Conservation (phyloP, 495 filamentous ascomycete genomes). For the Aspergillus campestris region DNA sequence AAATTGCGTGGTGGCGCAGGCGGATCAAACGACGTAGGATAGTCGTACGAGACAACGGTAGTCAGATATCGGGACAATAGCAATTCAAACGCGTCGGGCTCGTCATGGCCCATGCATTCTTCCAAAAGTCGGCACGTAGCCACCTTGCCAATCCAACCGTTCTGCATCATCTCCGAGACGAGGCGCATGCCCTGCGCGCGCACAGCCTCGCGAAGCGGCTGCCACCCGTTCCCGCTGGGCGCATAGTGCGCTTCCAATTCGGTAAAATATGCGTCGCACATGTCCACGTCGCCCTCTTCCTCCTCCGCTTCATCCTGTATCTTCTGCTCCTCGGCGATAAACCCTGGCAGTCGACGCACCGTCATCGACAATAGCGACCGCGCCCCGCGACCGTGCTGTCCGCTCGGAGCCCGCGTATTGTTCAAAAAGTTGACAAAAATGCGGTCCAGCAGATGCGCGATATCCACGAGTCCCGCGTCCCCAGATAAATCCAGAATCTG, state of each 20-base stretch:
- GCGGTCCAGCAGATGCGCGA: slow-evolving; percentile 29
- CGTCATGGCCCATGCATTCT: slow-evolving; percentile 21
- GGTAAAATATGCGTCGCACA: slow-evolving; percentile 50
- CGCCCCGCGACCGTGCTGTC: slow-evolving; percentile 17
- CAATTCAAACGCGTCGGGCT: slow-evolving; percentile 30
- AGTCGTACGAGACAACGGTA: slow-evolving; percentile 18
- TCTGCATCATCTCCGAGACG: slow-evolving; percentile 45
- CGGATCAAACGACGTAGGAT: slow-evolving; percentile 26
- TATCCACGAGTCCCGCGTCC: slow-evolving; percentile 28
- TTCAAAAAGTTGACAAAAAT: slow-evolving; percentile 31
- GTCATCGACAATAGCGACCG: slow-evolving; percentile 60
- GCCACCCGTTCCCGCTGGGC: slow-evolving; percentile 49
- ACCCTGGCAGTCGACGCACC: slow-evolving; percentile 52
- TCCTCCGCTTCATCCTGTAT: slow-evolving; percentile 47
- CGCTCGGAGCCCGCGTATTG: slow-evolving; percentile 17
- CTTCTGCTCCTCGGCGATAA: slow-evolving; percentile 52
- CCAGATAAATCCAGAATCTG: slow-evolving; percentile 27
- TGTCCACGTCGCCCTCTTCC: slow-evolving; percentile 34
- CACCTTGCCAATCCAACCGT: slow-evolving; percentile 30
- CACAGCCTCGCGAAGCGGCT: slow-evolving; percentile 52
- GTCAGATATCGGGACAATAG: slow-evolving; percentile 28
- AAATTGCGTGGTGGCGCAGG: slow-evolving; percentile 4
- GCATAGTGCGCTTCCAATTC: slow-evolving; percentile 57
- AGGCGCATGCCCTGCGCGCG: slow-evolving; percentile 58
- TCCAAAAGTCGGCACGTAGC: slow-evolving; percentile 28